A percentile compares a stretch with the other conserved stretches of the same genome.
phyloP scores from a whole-genome alignment of 169 alveolate species.

The Amoebophrya sp. region DNA sequence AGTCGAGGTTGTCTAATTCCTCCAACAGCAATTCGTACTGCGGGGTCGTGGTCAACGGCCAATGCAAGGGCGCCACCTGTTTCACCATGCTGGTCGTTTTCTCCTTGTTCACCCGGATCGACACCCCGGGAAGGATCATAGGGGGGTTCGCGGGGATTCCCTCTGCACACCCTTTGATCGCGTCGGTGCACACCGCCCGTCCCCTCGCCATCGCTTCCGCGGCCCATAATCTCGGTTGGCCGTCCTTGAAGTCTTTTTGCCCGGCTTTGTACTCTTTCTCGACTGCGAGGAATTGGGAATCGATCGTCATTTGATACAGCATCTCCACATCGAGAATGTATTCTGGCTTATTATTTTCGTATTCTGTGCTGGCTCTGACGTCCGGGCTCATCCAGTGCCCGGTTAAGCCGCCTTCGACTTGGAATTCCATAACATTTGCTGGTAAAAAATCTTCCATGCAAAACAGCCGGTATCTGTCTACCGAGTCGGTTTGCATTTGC shows the following conservation, averaged over 20 bases:
- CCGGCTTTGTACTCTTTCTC: neutral
- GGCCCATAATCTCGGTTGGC: neutral
- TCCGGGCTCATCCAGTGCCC: neutral
- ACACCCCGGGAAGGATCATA: neutral
- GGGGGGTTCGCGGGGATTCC: constrained; percentile 13
- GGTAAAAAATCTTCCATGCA: neutral
- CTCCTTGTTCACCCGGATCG: neutral
- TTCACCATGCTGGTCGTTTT: neutral
- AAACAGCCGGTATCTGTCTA: neutral
- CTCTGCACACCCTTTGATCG: neutral
- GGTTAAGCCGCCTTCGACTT: neutral
- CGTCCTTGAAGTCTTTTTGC: neutral
- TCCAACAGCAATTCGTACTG: neutral
- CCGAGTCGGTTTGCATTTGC: neutral
- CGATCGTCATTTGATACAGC: neutral
- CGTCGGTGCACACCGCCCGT: constrained; percentile 12
- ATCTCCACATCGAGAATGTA: neutral
- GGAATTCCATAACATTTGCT: neutral
- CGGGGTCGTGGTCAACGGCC: neutral
- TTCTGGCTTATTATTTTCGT: neutral
- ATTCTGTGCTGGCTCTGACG: neutral
- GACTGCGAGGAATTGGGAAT: neutral
- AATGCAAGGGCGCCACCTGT: neutral
- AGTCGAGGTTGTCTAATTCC: neutral
- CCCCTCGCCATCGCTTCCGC: neutral